Evolutionary conservation across 352 stramenopile species (phyloP), one percentile per base, ranked within the genome.

Genomic region (Aphanomyces euteiches): DNA sequence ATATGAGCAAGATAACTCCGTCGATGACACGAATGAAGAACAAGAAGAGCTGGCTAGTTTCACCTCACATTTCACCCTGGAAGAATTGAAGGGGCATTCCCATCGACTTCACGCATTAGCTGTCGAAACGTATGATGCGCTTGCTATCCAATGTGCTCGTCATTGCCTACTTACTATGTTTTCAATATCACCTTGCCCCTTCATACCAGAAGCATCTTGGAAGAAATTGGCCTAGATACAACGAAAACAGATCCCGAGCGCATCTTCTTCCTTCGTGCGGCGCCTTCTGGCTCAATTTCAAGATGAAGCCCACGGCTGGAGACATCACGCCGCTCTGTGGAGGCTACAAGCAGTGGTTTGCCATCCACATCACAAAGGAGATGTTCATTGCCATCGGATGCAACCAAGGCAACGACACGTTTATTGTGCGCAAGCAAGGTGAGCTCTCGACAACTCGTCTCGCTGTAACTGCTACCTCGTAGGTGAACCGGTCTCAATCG

Each of bases 11-110:
- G 75, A 74, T 37, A 67, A 89, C 6, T 74, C 88, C 50, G 84
- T 93, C 66, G 79, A 90, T 41, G 76, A 87, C 47, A 80, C 71
- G 59, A 90, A 92, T 47, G 63, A 74, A 2, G 81, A 90, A 41
- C 73, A 86, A 45, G 79, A 84, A n/a, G 69, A 66, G 3, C 56
- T 92, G 34, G 72, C 77, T n/a, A 75, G 56, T 37, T 90, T 91
- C 59, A 79, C 78, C 34, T 92, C 82, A 3, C 81, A 88, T 48
- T 93, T 87, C 58, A 78, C 74, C 0, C 79, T 81, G 61, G 85
- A 93, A 50, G 74, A 75, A 7, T 67, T 92, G 6, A 90, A 90
- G 66, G 80, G 79, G 1, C 85, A 93, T 70, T 74, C 70, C 7
- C 70, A 76, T 54, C 77, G 85, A 13, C 76, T 87, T 34, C 84